Evolutionary conservation across 2,329 filamentous ascomycete genomes (phyloP).

Genomic region (Cytospora schulzeri): DNA sequence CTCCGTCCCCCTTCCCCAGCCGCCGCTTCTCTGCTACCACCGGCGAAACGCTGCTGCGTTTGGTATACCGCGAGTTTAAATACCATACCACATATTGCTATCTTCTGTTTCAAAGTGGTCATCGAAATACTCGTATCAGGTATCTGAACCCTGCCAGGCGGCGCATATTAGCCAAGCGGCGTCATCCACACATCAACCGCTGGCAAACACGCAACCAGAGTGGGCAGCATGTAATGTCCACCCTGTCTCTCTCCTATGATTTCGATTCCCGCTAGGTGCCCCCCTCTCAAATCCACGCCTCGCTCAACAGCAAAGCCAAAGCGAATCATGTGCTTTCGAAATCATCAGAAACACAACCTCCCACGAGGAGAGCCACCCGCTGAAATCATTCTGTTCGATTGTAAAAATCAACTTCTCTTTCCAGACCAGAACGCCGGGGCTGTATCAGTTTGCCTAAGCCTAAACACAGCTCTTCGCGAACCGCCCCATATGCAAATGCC

Average conservation of each 20-base stretch:
- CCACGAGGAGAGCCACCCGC: constrained; percentile 1
- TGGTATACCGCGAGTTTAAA: constrained; percentile 7
- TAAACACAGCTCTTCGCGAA: constrained; percentile 28
- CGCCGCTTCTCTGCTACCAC: not conserved
- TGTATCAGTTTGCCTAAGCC: constrained; percentile 26
- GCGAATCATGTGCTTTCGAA: constrained; percentile 14
- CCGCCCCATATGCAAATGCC: constrained; percentile 30
- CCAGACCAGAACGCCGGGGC: constrained; percentile 27
- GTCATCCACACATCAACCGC: constrained; percentile 1
- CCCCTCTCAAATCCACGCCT: constrained; percentile 12
- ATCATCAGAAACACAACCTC: constrained; percentile 6
- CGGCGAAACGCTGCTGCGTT: constrained; percentile 12
- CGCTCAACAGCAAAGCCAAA: constrained; percentile 19
- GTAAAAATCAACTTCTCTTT: constrained; percentile 22
- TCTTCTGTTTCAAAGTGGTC: constrained; percentile 6
- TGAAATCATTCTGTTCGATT: constrained; percentile 15
- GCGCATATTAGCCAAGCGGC: constrained; percentile 13
- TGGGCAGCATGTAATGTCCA: constrained; percentile 2
- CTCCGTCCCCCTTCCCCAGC: not conserved
- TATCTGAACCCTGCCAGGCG: constrained; percentile 7
- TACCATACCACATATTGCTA: constrained; percentile 21
- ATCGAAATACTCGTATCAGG: constrained; percentile 8
- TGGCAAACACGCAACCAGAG: constrained; percentile 11
- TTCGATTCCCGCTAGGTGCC: not conserved
- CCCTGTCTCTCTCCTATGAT: not conserved